Base-by-base conservation (phyloP, 306 rosid species). In the Abrus precatorius region DNA sequence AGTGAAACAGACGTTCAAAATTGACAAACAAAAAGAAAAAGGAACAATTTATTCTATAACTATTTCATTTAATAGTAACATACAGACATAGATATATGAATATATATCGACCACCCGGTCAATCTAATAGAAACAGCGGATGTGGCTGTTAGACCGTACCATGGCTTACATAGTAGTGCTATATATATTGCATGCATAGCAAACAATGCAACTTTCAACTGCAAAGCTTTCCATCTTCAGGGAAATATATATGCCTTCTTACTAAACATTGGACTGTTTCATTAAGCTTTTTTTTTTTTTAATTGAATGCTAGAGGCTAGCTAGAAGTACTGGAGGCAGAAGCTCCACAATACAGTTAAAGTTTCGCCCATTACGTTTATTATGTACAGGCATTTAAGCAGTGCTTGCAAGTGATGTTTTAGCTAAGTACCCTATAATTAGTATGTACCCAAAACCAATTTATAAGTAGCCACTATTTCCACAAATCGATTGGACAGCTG, bases 351-450 rank as follows among this genome's bases (percentile, higher is more conserved):
- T 20, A 20, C 55, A 77, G 86, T 77, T 87, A 72, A 83, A 56
- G 86, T 89, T 87, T 87, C 71, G 79, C 28, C 71, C 76, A 67
- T 86, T 69, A 75, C 45, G 27, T 84, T 87, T 88, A 84, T 85
- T 79, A 90, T 92, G 89, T 92, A 87, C 94, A 90, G 60, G 74
- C 88, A 87, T 72, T 88, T 69, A 70, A 57, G 63, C 72, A 84
- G 53, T 54, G 75, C 27, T 41, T 82, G 54, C 63, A 82, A 66
- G n/a, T 48, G 64, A 34, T 74, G 66, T 50, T 49, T 68, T 53
- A 80, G 13, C 85, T 57, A 64, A 72, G 61, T 63, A 55, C 65
- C 80, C 84, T 79, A 79, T 75, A 71, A 91, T 88, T 84, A 84
- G 85, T 86, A 84, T 82, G 77, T 76, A 82, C 74, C 76, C 55